phyloP scores from a whole-genome alignment of 345 rosid species.

The Arabidopsis arenosa region DNA sequence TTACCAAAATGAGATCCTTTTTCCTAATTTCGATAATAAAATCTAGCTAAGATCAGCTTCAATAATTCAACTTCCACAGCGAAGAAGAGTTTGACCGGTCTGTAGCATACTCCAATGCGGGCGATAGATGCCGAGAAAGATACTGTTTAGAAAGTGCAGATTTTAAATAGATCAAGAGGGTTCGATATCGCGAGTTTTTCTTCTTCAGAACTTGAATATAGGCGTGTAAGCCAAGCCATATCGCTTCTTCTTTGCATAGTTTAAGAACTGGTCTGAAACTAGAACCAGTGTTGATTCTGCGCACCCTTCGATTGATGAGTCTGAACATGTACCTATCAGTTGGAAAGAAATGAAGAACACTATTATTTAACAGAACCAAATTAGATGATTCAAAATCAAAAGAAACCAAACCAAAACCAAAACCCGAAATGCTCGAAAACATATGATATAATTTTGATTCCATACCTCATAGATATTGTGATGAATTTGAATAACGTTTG shows the following conservation, averaged over 20 bases:
- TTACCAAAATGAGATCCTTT: background rate
- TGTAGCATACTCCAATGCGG: constrained; percentile 57
- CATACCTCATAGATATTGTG: constrained; percentile 63
- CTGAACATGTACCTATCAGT: constrained; percentile 58
- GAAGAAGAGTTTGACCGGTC: constrained; percentile 67
- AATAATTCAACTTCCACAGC: constrained; percentile 71
- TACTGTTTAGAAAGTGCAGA: constrained; percentile 48
- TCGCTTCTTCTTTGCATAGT: constrained; percentile 60
- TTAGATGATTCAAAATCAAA: background rate
- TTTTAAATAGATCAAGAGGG: constrained; percentile 53
- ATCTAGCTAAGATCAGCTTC: background rate
- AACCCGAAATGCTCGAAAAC: no score
- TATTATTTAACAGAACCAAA: constrained; percentile 7
- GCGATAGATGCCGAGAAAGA: constrained; percentile 43
- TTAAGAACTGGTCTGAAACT: constrained; percentile 48
- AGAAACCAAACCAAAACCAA: background rate
- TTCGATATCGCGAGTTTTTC: constrained; percentile 64
- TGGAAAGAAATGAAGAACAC: constrained; percentile 7
- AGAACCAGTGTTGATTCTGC: constrained; percentile 36
- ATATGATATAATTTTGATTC: background rate
- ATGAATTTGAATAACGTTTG: constrained; percentile 49
- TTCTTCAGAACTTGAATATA: constrained; percentile 61
- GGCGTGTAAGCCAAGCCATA: constrained; percentile 81
- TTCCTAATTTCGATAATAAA: no score
- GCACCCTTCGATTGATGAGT: constrained; percentile 64